phyloP scores from a whole-genome alignment of 2,329 filamentous ascomycete species.

The Drechslerella coelobrocha region DNA sequence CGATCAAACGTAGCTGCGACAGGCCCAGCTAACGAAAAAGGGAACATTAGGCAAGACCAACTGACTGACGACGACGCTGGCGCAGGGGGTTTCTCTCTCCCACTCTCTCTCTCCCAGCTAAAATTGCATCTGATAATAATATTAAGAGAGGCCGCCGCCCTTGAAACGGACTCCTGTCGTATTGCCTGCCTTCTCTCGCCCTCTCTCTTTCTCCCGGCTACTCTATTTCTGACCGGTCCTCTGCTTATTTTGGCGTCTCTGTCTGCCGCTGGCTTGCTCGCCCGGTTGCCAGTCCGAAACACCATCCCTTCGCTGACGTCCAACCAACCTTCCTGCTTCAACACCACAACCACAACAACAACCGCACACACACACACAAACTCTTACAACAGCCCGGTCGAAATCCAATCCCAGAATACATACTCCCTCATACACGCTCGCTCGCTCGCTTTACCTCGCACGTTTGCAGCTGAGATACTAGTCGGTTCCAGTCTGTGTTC shows the following conservation, averaged over 20 bases:
- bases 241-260: not conserved
- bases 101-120: no score
- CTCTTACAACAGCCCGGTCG: not conserved
- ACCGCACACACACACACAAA: not conserved
- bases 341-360: not conserved
- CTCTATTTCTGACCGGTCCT: not conserved
- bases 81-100: no score
- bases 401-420: not conserved
- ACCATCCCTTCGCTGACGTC: not conserved
- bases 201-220: not conserved
- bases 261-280: not conserved
- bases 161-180: no score
- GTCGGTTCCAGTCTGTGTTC: not conserved
- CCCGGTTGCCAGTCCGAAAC: not conserved
- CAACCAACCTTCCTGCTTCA: no score
- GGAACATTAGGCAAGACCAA: not conserved
- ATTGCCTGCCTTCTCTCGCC: no score
- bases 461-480: not conserved
- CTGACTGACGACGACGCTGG: not conserved
- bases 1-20: constrained; percentile 33
- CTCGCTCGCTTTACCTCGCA: constrained; percentile 8
- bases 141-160: no score
- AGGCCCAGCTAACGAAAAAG: constrained; percentile 25
- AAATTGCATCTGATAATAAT: no score
- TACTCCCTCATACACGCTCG: constrained; percentile 45